Evolutionary conservation across 495 filamentous ascomycete genomes (phyloP).

Genomic region (Daldinia grandis): DNA sequence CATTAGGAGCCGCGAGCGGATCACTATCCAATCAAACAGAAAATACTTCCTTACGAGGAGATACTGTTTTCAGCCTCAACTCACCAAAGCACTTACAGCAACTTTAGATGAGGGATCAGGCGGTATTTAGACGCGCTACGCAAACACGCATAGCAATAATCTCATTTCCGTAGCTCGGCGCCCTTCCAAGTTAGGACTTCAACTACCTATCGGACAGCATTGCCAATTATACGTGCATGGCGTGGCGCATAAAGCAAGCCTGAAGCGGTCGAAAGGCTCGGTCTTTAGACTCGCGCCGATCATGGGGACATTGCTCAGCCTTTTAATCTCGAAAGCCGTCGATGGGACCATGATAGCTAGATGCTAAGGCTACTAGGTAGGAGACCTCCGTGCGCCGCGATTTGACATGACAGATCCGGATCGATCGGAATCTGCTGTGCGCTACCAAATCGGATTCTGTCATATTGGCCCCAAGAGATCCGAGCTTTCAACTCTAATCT

Average conservation of each 20-base stretch:
- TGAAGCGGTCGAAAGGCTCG: slow-evolving; percentile 18
- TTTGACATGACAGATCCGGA: slow-evolving; percentile 39
- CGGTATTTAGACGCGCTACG: not conserved
- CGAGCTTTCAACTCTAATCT: slow-evolving; percentile 34
- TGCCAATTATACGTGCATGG: not conserved
- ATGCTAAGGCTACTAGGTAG: slow-evolving; percentile 14
- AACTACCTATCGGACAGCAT: slow-evolving; percentile 2
- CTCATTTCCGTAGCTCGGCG: not conserved
- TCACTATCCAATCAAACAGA: slow-evolving; percentile 35
- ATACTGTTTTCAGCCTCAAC: slow-evolving; percentile 41
- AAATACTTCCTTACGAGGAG: slow-evolving; percentile 19
- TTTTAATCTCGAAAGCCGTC: slow-evolving; percentile 11
- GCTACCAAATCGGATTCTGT: slow-evolving; percentile 35
- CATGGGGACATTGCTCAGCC: slow-evolving; percentile 28
- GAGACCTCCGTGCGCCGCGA: slow-evolving; percentile 20
- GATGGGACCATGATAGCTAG: slow-evolving; percentile 14
- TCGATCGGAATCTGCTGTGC: slow-evolving; percentile 43
- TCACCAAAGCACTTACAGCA: slow-evolving; percentile 22
- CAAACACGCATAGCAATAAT: slow-evolving; percentile 4
- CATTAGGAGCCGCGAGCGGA: not conserved
- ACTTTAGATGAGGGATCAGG: not conserved
- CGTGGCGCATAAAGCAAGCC: slow-evolving; percentile 20
- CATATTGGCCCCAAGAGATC: slow-evolving; percentile 31
- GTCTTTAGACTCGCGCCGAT: slow-evolving; percentile 23
- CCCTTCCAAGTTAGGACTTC: slow-evolving; percentile 1